Percentiles rank a stretch among this genome's conserved stretches.
Conservation (phyloP, 164 flowering plant species). For the Brasenia schreberi region DNA sequence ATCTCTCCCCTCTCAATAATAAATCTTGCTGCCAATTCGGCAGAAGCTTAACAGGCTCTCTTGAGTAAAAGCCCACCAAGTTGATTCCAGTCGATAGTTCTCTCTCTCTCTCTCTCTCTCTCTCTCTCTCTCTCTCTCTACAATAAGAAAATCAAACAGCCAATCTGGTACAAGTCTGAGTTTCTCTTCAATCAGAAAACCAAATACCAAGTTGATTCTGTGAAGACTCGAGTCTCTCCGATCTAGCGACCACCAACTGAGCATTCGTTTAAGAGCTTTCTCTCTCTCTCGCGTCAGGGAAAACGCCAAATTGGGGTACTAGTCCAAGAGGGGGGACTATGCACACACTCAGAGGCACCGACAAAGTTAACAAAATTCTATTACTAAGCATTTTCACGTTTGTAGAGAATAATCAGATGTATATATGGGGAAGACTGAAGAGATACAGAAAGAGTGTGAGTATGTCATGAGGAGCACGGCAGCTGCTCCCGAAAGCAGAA, state of each 20-base stretch:
- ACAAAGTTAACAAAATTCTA: not conserved
- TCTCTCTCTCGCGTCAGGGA: not conserved
- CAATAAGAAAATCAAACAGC: no score
- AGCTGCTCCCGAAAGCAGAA: not conserved
- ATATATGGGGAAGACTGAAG: not conserved
- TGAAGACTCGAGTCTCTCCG: not conserved
- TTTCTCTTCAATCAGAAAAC: no score
- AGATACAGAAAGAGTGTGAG: not conserved
- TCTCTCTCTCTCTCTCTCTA: no score
- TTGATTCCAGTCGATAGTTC: not conserved
- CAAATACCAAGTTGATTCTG: no score
- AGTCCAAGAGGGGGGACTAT: not conserved
- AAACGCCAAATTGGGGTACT: not conserved
- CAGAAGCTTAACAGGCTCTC: not conserved
- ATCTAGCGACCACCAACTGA: no score
- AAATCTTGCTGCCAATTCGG: not conserved
- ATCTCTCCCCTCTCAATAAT: conserved; percentile 10
- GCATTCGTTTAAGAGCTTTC: no score
- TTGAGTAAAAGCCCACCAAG: not conserved
- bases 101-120: not conserved
- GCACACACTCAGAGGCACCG: not conserved
- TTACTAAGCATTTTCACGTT: not conserved
- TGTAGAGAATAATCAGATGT: not conserved
- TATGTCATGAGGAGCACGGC: not conserved
- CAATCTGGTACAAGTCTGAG: no score